Conservation (phyloP, 768 basidiomycete species). For the Suillus lakei region DNA sequence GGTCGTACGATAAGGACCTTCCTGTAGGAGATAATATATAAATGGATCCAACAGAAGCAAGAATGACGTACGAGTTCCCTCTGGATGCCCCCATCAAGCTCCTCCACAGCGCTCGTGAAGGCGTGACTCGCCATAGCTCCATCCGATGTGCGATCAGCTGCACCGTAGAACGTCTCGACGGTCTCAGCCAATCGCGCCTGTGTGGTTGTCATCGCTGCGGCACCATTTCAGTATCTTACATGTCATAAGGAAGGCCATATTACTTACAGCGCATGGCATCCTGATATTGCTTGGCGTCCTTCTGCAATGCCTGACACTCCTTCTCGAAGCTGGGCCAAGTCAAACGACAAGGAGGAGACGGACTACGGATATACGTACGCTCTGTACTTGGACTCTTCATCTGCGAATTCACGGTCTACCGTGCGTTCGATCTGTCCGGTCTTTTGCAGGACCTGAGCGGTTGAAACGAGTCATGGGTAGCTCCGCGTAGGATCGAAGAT, state of each 20-base stretch:
- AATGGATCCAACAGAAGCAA: slow-evolving; percentile 9
- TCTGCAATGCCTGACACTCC: slow-evolving; percentile 91
- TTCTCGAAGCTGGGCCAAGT: slow-evolving; percentile 80
- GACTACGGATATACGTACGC: slow-evolving; percentile 56
- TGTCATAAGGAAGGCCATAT: not conserved
- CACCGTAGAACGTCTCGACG: slow-evolving; percentile 88
- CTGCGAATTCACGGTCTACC: slow-evolving; percentile 89
- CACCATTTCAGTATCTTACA: slow-evolving; percentile 3
- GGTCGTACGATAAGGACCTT: slow-evolving; percentile 92
- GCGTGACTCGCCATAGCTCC: slow-evolving; percentile 97
- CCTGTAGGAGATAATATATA: slow-evolving; percentile 49
- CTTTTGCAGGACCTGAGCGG: slow-evolving; percentile 86
- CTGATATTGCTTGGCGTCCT: slow-evolving; percentile 92
- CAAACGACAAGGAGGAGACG: slow-evolving; percentile 9
- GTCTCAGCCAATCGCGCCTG: slow-evolving; percentile 94
- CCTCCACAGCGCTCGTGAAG: slow-evolving; percentile 94
- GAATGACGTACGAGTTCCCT: slow-evolving; percentile 76
- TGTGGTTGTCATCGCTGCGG: slow-evolving; percentile 88
- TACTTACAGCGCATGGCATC: slow-evolving; percentile 90
- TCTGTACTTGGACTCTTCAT: slow-evolving; percentile 91
- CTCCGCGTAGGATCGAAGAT: slow-evolving; percentile 82
- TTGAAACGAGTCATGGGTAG: slow-evolving; percentile 8
- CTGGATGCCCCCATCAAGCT: slow-evolving; percentile 83
- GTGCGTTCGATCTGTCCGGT: slow-evolving; percentile 98
- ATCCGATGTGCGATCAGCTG: slow-evolving; percentile 82